phyloP scores from a whole-genome alignment of 176 grass and related monocot genomes.

The Ananas comosus region DNA sequence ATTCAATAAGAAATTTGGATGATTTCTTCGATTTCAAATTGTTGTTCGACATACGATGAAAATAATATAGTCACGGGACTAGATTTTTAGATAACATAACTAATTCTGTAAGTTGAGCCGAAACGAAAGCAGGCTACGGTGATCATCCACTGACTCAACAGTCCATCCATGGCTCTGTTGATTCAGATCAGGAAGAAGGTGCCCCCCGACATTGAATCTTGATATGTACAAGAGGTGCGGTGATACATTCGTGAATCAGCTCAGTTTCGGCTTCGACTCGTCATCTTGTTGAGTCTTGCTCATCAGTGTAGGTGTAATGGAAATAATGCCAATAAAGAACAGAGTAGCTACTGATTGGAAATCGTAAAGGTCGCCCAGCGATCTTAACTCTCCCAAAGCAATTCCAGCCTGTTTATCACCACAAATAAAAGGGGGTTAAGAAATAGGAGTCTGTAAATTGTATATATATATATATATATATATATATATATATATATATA shows the following conservation, averaged over 20 bases:
- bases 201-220: neutral
- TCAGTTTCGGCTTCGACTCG: conserved; percentile 9
- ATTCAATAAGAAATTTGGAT: too few species aligned
- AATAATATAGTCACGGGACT: too few species aligned
- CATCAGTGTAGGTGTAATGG: conserved; percentile 71
- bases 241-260: conserved; percentile 19
- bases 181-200: neutral
- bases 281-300: conserved; percentile 58
- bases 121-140: too few species aligned
- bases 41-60: too few species aligned
- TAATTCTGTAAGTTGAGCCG: too few species aligned
- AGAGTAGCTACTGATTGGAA: conserved; percentile 69
- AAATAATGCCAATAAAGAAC: conserved; percentile 85
- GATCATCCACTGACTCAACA: too few species aligned
- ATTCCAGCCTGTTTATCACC: conserved; percentile 69
- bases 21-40: too few species aligned
- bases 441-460: conserved; percentile 3
- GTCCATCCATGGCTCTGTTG: too few species aligned
- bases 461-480: too few species aligned
- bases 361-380: conserved; percentile 86
- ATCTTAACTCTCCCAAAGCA: conserved; percentile 76
- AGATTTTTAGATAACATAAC: too few species aligned
- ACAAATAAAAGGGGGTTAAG: neutral
- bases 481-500: too few species aligned
- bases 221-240: neutral